Base-by-base conservation (phyloP, 345 rosid genomes). In the Nasturtium officinale region DNA sequence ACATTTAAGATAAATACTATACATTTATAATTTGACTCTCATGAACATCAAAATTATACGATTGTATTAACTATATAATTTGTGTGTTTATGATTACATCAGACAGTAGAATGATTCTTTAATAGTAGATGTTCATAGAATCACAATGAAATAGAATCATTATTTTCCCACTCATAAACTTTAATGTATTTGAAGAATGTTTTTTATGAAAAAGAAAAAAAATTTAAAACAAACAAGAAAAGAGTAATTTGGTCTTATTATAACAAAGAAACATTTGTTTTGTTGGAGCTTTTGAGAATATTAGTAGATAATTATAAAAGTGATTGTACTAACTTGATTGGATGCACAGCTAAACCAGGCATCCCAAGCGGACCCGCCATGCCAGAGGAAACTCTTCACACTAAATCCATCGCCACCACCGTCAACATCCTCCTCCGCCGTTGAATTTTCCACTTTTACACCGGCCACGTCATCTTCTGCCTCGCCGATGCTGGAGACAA, bases 311-410 rank as follows among this genome's bases (percentile, higher is more conserved):
- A 30, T 58, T 46, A 69, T 11, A 21, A 48, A 60, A 61, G 51
- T 28, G 28, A 33, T 55, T 55, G 55, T 56, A 25, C 37, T 63
- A 80, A 89, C 98, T 75, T 93, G 98, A 79, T 94, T 94, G 28
- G 98, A 94, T 59, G 98, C 91, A 51, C 98, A 94, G 54, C 97
- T 91, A 83, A 94, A 94, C 98, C 98, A 94, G 28, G 98, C 98
- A 65, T 94, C 98, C 98, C 98, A 94, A 77, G 79, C 87, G 17
- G 98, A 94, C 59, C 98, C 98, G 15, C 98, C 98, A 58, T 94
- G 97, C 98, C 98, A 94, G 53, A 94, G 86, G 56, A 86, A 10
- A 80, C 67, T 89, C 80, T 86, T 94, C 74, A 94, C 61, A 65
- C 81, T 80, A 29, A 87, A 80, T 15, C 78, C 73, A 72, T 83